Conservation (phyloP, 306 rosid species). For the Trichosanthes truncata region DNA sequence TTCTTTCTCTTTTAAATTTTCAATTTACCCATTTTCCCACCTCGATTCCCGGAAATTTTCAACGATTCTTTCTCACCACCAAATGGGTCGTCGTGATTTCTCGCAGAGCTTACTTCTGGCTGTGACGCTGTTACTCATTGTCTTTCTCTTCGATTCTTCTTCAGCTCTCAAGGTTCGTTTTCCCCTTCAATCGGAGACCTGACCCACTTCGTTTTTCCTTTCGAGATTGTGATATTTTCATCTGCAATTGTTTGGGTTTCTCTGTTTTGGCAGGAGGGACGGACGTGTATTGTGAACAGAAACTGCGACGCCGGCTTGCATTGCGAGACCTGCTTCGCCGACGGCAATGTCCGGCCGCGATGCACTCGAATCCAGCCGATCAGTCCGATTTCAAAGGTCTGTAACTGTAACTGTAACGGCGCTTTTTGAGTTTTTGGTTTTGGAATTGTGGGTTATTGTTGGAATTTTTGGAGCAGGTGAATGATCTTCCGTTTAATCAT, state of each 20-base stretch:
- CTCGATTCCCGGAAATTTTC: background rate
- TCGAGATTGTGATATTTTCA: background rate
- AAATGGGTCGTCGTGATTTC: background rate
- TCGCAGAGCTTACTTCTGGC: slow-evolving; percentile 26
- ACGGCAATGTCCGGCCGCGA: slow-evolving; percentile 55
- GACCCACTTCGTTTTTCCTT: background rate
- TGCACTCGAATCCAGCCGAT: slow-evolving; percentile 73
- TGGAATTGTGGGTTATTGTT: background rate
- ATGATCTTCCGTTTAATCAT: slow-evolving; percentile 66
- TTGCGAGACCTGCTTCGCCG: slow-evolving; percentile 73
- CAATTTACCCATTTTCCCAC: background rate
- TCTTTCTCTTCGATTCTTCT: slow-evolving; percentile 31
- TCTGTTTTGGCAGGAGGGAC: slow-evolving; percentile 44
- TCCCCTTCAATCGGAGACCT: background rate
- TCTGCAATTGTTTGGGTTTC: background rate
- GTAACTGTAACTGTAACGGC: too few relatives aligned
- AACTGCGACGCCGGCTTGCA: slow-evolving; percentile 67
- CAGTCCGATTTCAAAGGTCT: slow-evolving; percentile 53
- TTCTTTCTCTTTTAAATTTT: background rate
- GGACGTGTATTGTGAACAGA: slow-evolving; percentile 34
- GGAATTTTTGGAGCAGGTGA: slow-evolving; percentile 31
- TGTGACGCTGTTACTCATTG: slow-evolving; percentile 22
- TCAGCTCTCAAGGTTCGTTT: slow-evolving; percentile 56
- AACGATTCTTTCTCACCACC: background rate
- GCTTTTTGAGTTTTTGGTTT: background rate